Base-by-base conservation (phyloP, 2,329 filamentous ascomycete genomes). In the Capronia epimyces region DNA sequence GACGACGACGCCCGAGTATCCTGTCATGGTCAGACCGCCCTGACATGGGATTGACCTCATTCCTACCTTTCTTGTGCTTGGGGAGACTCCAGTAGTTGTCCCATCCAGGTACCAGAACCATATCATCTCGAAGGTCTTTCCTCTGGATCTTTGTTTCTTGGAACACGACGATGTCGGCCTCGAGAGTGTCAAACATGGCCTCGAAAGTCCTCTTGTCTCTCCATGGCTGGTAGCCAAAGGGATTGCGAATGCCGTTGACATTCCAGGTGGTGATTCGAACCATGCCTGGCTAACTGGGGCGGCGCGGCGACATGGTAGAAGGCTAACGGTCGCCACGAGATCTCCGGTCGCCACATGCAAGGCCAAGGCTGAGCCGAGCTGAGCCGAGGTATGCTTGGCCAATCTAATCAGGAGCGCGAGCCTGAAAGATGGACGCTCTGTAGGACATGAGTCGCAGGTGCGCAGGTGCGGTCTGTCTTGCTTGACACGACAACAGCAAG, bases 111-210 rank as follows among this genome's bases (percentile, higher is more conserved):
- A 97, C 82, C 27, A 97, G 74, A 8, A 97, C 90, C 89, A 97
- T 97, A 62, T 97, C 93, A 75, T 97, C 93, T 34, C 77, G 79
- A 1, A 98, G 74, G 61, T 96, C 90, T 66, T 95, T 95, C 50
- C 86, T 80, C 65, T 97, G 93, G 34, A 97, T 96, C 71, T 97
- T 98, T 37, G 89, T 84, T 69, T 97, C 93, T 68, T 98, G 93
- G 75, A 97, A 89, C 52, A 96, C 78, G 15, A 97, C 82, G 57
- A 98, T 93, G 67, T 98, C 93, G 46, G 90, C 83, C 66, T 93
- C 87, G 5, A 98, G 78, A 37, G 86, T 87, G 60, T 95, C 87
- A 69, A 98, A 97, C 93, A 97, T 97, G 65, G 85, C 86, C 69
- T 84, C 76, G 61, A 86, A 89, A 2, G 81, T 83, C 59, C 80